phyloP scores from a whole-genome alignment of 2,329 filamentous ascomycete species.

The Cercospora zeina region DNA sequence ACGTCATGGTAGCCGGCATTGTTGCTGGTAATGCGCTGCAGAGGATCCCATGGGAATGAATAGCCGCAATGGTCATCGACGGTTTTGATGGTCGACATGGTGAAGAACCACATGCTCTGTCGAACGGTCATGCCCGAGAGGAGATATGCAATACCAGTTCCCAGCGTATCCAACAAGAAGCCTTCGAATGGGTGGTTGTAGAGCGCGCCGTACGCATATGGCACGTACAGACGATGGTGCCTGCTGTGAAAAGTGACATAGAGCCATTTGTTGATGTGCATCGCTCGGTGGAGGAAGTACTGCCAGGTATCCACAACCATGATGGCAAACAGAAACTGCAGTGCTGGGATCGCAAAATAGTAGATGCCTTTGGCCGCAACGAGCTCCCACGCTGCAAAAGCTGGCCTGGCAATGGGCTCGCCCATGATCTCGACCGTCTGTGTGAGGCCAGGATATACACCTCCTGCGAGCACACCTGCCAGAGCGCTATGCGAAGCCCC shows the following conservation, averaged over 20 bases:
- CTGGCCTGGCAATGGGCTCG: slow-evolving; percentile 57
- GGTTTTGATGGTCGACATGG: slow-evolving; percentile 87
- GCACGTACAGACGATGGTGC: slow-evolving; percentile 95
- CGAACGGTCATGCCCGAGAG: slow-evolving; percentile 77
- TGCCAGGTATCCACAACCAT: slow-evolving; percentile 92
- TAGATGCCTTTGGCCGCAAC: slow-evolving; percentile 74
- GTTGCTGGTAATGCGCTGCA: slow-evolving; percentile 89
- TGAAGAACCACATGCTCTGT: slow-evolving; percentile 88
- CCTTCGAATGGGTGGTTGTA: slow-evolving; percentile 97
- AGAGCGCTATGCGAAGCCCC: slow-evolving; percentile 69
- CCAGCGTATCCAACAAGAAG: slow-evolving; percentile 87
- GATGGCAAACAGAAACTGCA: slow-evolving; percentile 76
- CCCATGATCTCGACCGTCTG: slow-evolving; percentile 58
- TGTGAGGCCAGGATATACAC: slow-evolving; percentile 69
- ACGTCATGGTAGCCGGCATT: slow-evolving; percentile 97
- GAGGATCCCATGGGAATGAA: slow-evolving; percentile 88
- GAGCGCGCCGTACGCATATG: slow-evolving; percentile 92
- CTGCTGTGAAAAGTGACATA: slow-evolving; percentile 92
- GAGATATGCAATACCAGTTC: slow-evolving; percentile 81
- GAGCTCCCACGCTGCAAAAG: slow-evolving; percentile 84
- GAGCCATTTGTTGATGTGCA: slow-evolving; percentile 97
- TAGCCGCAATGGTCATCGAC: slow-evolving; percentile 98
- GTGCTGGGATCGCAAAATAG: slow-evolving; percentile 69
- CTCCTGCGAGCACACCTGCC: slow-evolving; percentile 74
- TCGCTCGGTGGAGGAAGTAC: slow-evolving; percentile 92